Conservation (phyloP, 2,329 filamentous ascomycete genomes). For the Fonsecaea erecta region DNA sequence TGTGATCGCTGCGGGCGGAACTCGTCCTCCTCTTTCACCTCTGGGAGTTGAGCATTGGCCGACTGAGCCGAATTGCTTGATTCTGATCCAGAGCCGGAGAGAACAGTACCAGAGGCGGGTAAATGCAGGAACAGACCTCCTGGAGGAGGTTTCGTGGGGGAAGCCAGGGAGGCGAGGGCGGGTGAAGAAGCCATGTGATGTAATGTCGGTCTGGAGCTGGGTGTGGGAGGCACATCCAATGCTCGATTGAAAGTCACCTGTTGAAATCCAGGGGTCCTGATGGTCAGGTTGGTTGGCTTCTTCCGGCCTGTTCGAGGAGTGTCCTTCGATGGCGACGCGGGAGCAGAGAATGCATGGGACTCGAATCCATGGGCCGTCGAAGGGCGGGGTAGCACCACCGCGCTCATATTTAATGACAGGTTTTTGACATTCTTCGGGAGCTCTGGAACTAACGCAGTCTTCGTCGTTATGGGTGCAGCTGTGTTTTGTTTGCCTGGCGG, state of each 20-base stretch:
- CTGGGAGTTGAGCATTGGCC: slow-evolving; percentile 45
- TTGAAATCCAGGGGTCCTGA: slow-evolving; percentile 59
- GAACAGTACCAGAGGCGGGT: slow-evolving; percentile 22
- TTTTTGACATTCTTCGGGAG: slow-evolving; percentile 63
- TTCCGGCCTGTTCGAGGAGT: slow-evolving; percentile 58
- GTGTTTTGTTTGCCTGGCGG: slow-evolving; percentile 32
- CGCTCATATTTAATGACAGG: slow-evolving; percentile 64
- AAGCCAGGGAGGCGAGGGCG: slow-evolving; percentile 59
- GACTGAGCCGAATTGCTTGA: slow-evolving; percentile 34
- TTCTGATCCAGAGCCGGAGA: slow-evolving; percentile 32
- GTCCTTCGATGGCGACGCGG: slow-evolving; percentile 63
- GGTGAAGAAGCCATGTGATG: slow-evolving; percentile 68
- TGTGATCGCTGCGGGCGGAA: slow-evolving; percentile 58
- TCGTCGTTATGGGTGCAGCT: slow-evolving; percentile 49
- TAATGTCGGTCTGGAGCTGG: slow-evolving; percentile 58
- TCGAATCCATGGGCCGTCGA: slow-evolving; percentile 56
- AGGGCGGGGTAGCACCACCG: slow-evolving; percentile 51
- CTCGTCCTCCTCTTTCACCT: slow-evolving; percentile 58
- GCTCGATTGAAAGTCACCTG: slow-evolving; percentile 53
- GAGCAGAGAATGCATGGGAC: slow-evolving; percentile 53
- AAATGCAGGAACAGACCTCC: slow-evolving; percentile 54
- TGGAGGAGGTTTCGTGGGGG: slow-evolving; percentile 54
- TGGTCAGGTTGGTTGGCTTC: slow-evolving; percentile 64
- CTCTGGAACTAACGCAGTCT: slow-evolving; percentile 44
- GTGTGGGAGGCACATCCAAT: slow-evolving; percentile 63